Conservation (phyloP, 257 asterid species). For the Solanum corneliomulleri region DNA sequence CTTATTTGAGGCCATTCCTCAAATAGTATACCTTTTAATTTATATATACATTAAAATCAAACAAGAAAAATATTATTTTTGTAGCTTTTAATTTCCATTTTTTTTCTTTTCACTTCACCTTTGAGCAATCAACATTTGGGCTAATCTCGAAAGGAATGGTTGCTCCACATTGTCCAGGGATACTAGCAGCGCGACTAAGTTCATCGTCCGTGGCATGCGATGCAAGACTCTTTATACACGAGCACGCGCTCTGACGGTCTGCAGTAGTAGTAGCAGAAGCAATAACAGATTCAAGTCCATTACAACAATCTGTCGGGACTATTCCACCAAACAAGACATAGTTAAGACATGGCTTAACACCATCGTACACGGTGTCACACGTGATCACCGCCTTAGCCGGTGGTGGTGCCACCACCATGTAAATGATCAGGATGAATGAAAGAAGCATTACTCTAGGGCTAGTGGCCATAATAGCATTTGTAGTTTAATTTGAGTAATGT, state of each 20-base stretch:
- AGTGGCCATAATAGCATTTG: not conserved
- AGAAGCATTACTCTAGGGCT: not conserved
- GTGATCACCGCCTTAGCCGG: not conserved
- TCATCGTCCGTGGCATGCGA: not conserved
- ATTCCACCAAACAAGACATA: not conserved
- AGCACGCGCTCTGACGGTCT: not conserved
- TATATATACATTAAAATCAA: not conserved
- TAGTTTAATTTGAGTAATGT: not conserved
- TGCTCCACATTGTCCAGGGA: constrained; percentile 2
- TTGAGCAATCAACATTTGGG: constrained; percentile 1
- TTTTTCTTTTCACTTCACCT: not conserved
- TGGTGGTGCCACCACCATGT: not conserved
- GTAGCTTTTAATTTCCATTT: not conserved
- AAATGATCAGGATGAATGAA: not conserved
- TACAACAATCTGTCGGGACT: not conserved
- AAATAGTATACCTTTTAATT: not conserved
- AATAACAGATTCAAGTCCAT: not conserved
- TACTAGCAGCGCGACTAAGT: not conserved
- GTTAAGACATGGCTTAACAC: not conserved
- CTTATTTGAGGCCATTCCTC: not conserved
- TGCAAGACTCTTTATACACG: not conserved
- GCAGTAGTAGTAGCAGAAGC: not conserved
- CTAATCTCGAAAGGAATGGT: not conserved
- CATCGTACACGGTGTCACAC: not conserved
- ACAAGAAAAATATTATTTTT: not conserved